Evolutionary conservation across 1,139 yeast genomes (phyloP).

Genomic region (Blastobotrys proliferans): DNA sequence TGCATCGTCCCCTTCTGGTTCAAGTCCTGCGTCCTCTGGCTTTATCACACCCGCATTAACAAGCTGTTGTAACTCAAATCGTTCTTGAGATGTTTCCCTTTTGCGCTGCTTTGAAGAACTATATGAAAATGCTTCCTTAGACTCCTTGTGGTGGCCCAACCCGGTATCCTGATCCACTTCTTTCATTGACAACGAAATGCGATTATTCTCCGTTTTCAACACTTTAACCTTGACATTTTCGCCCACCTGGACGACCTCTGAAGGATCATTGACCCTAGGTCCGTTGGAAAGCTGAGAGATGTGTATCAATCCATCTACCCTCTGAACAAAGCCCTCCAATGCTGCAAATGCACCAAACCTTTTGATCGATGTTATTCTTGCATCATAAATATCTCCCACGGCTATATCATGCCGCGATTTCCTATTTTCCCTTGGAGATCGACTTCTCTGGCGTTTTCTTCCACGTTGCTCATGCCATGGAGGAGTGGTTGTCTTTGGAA

Average conservation of each 20-base stretch:
- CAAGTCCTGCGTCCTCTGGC: slow-evolving; percentile 42
- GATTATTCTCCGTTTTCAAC: slow-evolving; percentile 43
- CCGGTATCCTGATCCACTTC: slow-evolving; percentile 75
- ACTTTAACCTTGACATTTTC: slow-evolving; percentile 69
- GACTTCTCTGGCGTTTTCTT: slow-evolving; percentile 12
- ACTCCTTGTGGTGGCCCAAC: neutral
- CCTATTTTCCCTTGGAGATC: slow-evolving; percentile 34
- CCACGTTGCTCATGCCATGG: slow-evolving; percentile 9
- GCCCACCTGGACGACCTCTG: slow-evolving; percentile 52
- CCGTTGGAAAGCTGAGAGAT: slow-evolving; percentile 57
- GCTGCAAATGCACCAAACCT: slow-evolving; percentile 77
- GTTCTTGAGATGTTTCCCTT: slow-evolving; percentile 74
- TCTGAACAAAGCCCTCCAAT: slow-evolving; percentile 38
- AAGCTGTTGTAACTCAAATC: slow-evolving; percentile 85
- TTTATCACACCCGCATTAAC: slow-evolving; percentile 75
- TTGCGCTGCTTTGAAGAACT: slow-evolving; percentile 31
- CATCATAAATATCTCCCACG: slow-evolving; percentile 52
- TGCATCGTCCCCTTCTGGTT: slow-evolving; percentile 24
- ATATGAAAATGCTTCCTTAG: neutral
- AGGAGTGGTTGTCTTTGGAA: neutral
- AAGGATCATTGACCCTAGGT: slow-evolving; percentile 51
- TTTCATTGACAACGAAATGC: slow-evolving; percentile 63
- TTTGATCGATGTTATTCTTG: slow-evolving; percentile 55
- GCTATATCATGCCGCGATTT: too few relatives aligned
- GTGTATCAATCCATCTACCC: slow-evolving; percentile 62